These are phyloP conservation scores for Pseudomassariella vexata DNA, from an alignment of 2,329 filamentous ascomycete genomes.

Conservation along the genomic window DNA sequence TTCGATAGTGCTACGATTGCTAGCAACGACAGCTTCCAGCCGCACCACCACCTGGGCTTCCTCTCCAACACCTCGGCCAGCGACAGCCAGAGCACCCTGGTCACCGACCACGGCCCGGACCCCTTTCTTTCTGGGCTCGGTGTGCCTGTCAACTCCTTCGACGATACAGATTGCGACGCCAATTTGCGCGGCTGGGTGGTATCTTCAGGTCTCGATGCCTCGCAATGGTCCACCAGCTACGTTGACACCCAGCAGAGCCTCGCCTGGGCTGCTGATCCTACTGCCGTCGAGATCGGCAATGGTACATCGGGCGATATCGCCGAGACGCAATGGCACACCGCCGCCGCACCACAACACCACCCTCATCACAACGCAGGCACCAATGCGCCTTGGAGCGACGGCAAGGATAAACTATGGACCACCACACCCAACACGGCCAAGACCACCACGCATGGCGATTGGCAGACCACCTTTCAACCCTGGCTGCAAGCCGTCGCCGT, in stretches of 20 bases:
- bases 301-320: not conserved
- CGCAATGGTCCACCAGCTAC: slow-evolving; percentile 7
- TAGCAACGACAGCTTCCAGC: slow-evolving; percentile 15
- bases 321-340: not conserved
- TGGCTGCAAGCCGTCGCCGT: slow-evolving; percentile 5
- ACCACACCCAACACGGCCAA: not conserved
- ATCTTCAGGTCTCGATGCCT: slow-evolving; percentile 3
- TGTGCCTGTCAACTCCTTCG: slow-evolving; percentile 12
- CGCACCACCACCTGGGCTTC: slow-evolving; percentile 31
- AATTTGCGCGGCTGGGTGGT: slow-evolving; percentile 9
- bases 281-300: not conserved
- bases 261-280: slow-evolving; percentile 3
- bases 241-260: slow-evolving; percentile 6
- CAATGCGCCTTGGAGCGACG: slow-evolving; percentile 6
- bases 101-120: slow-evolving; percentile 11
- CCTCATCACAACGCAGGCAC: too few relatives aligned
- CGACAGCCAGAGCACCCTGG: slow-evolving; percentile 15
- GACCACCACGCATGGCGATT: not conserved
- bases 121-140: slow-evolving; percentile 24
- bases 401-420: slow-evolving; percentile 8
- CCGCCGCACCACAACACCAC: not conserved
- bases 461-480: not conserved
- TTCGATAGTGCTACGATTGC: slow-evolving; percentile 30
- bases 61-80: slow-evolving; percentile 26
- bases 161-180: slow-evolving; percentile 9